Evolutionary conservation across 169 alveolate species (phyloP), one percentile per base, ranked within the genome.

Genomic region (Blepharisma undulans): DNA sequence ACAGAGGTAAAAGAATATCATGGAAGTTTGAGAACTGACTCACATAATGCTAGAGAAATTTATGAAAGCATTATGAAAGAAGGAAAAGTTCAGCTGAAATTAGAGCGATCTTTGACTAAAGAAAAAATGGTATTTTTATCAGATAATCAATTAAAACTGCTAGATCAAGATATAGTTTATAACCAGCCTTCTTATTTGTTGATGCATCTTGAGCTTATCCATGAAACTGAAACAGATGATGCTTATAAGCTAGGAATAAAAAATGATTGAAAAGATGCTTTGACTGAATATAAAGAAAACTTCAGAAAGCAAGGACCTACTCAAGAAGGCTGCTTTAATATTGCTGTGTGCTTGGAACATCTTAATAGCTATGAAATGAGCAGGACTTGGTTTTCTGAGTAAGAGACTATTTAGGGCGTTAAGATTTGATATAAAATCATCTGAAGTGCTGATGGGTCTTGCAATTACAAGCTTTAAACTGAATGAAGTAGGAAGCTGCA

Each of bases 401-500:
- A 48, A 48, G 66, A 2, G 14, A 5, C 12, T 48, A 48, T 48
- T 48, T 48, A 48, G 66, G 30, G 89, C 76, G 8, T 30, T 82
- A 30, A 4, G 60, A 30, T 21, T 22, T 82, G 89, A 82, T 30
- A 22, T 22, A 21, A 22, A 34, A 72, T 32, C 33, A 3, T 27
- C 60, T 48, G 89, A 82, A 22, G 89, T 82, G 74, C 12, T 82
- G 14, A 34, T 36, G 8, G 89, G 89, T 48, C 76, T 82, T 21
- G 89, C 78, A 32, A 19, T 82, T 21, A 16, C 76, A 4, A 48
- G 89, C 36, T 59, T 82, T 22, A 82, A 82, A n/a, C 33, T 82
- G 76, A 82, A 82, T 59, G 89, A 82, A 82, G 76, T 82, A 7
- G 89, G 89, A 21, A 82, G 60, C 89, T 21, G 61, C 29, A 48